Evolutionary conservation across 495 filamentous ascomycete genomes (phyloP).

Genomic region (Xylaria longipes): DNA sequence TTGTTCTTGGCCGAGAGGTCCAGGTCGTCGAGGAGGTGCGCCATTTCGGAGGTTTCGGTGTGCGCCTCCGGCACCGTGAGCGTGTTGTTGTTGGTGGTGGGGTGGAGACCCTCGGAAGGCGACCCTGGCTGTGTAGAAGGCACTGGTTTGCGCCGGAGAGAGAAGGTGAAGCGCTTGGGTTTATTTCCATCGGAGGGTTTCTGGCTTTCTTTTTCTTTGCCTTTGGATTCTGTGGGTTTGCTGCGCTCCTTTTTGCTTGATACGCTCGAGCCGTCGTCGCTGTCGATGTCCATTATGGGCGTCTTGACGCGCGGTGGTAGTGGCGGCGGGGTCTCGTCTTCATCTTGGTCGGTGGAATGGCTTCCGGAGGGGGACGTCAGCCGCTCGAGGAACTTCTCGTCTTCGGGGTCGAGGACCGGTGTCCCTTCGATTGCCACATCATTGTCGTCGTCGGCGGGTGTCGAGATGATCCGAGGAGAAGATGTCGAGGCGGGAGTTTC

Average conservation of each 20-base stretch:
- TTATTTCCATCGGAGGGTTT: constrained; percentile 23
- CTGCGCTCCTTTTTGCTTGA: constrained; percentile 25
- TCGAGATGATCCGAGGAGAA: constrained; percentile 22
- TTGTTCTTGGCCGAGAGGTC: constrained; percentile 79
- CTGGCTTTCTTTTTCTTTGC: constrained; percentile 31
- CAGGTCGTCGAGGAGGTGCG: constrained; percentile 75
- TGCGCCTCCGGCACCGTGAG: constrained; percentile 35
- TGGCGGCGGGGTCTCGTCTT: constrained; percentile 45
- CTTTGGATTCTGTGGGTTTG: not conserved
- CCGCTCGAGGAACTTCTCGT: constrained; percentile 52
- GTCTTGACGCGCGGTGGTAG: constrained; percentile 52
- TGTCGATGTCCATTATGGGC: constrained; percentile 50
- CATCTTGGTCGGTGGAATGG: constrained; percentile 34
- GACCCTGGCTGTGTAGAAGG: not conserved
- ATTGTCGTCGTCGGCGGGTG: constrained; percentile 5
- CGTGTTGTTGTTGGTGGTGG: constrained; percentile 28
- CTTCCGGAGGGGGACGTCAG: constrained; percentile 39
- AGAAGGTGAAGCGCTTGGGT: constrained; percentile 50
- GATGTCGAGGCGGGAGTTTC: not conserved
- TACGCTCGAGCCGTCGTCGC: constrained; percentile 44
- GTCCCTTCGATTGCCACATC: constrained; percentile 25
- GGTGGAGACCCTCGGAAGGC: constrained; percentile 22
- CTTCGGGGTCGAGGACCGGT: constrained; percentile 49
- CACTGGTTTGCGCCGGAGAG: constrained; percentile 34
- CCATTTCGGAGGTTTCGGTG: constrained; percentile 77